A percentile compares a stretch with the other conserved stretches of the same genome.
Conservation (phyloP, 108 stramenopile species). For the Chaetoceros muelleri region DNA sequence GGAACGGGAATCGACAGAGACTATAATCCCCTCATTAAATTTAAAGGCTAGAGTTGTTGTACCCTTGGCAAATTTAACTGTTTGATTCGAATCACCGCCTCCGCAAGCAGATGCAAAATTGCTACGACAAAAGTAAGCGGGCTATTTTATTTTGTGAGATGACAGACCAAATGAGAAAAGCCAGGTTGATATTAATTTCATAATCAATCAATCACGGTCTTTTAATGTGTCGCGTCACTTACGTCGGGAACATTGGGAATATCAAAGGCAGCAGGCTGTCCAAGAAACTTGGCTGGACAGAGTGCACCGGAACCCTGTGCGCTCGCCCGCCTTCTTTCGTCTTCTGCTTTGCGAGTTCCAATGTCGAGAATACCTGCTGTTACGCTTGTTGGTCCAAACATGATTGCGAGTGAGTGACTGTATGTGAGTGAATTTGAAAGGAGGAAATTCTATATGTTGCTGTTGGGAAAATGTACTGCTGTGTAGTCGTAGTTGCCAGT, state of each 20-base stretch:
- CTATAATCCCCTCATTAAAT: conserved; percentile 92
- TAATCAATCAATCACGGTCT: background rate
- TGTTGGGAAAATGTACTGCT: background rate
- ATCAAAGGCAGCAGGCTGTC: conserved; percentile 34
- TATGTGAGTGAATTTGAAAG: background rate
- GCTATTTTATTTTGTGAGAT: conserved; percentile 20
- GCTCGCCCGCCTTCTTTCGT: conserved; percentile 21
- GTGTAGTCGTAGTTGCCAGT: background rate
- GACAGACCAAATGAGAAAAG: conserved; percentile 4
- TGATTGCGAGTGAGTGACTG: background rate
- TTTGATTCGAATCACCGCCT: conserved; percentile 55
- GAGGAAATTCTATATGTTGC: background rate
- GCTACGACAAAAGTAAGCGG: conserved; percentile 71
- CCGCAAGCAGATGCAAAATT: conserved; percentile 87
- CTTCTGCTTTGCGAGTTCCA: conserved; percentile 54
- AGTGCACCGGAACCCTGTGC: conserved; percentile 30
- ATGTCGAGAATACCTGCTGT: conserved; percentile 61
- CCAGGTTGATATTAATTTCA: background rate
- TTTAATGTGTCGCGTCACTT: conserved; percentile 12
- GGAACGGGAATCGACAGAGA: conserved; percentile 93
- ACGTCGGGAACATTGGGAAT: conserved; percentile 73
- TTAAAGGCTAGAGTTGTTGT: conserved; percentile 99
- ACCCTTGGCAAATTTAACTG: conserved; percentile 93
- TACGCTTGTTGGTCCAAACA: background rate
- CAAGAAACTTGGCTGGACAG: conserved; percentile 19